Percentiles rank a stretch among this genome's conserved stretches.
Conservation (phyloP, 345 rosid species). For the Turnera subulata region DNA sequence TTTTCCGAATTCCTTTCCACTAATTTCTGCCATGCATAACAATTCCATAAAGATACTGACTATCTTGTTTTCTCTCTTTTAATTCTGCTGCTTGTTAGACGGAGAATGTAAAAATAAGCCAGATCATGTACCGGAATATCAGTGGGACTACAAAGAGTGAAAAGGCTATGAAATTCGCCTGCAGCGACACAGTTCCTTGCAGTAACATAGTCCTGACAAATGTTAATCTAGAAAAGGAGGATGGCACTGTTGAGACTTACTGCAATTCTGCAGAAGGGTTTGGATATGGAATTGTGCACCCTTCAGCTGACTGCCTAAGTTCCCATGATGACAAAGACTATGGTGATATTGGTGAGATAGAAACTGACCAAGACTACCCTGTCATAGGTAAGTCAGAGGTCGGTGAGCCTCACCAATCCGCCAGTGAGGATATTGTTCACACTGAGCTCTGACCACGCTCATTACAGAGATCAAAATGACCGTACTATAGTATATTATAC, state of each 20-base stretch:
- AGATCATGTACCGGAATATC: slow-evolving; percentile 86
- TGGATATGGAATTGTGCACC: slow-evolving; percentile 73
- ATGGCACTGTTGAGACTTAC: slow-evolving; percentile 76
- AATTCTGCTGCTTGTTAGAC: slow-evolving; percentile 55
- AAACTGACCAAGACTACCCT: neutral
- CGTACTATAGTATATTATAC: no score
- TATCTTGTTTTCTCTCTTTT: neutral
- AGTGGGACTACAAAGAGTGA: slow-evolving; percentile 70
- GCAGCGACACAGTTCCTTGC: slow-evolving; percentile 91
- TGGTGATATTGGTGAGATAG: neutral
- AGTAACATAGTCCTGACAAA: slow-evolving; percentile 72
- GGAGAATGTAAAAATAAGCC: slow-evolving; percentile 68
- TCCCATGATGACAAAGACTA: slow-evolving; percentile 59
- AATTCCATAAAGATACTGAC: neutral
- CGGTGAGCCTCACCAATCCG: slow-evolving; percentile 15
- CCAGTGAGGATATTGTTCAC: slow-evolving; percentile 37
- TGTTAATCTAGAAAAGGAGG: slow-evolving; percentile 65
- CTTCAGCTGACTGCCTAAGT: slow-evolving; percentile 81
- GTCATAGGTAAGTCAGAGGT: slow-evolving; percentile 2
- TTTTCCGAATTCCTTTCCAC: slow-evolving; percentile 4
- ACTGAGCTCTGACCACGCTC: slow-evolving; percentile 48
- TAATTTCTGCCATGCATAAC: neutral
- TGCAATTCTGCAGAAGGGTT: slow-evolving; percentile 91
- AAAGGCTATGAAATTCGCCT: slow-evolving; percentile 81
- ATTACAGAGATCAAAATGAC: neutral